Evolutionary conservation across 2,329 filamentous ascomycete genomes (phyloP).

Genomic region (Monascus ruber): DNA sequence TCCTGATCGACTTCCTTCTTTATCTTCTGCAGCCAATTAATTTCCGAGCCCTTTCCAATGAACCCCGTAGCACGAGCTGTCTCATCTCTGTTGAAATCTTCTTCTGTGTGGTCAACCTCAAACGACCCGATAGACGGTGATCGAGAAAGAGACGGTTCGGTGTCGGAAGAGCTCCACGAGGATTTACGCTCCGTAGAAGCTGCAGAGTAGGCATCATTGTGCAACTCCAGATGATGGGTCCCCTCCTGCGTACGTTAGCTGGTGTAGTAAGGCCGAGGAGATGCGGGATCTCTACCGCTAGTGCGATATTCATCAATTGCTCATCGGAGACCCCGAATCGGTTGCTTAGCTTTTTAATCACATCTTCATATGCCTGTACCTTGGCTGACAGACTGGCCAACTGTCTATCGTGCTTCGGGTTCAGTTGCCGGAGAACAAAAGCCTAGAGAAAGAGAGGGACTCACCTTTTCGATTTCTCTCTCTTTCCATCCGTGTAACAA

Average conservation of each 20-base stretch:
- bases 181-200: slow-evolving; percentile 9
- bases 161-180: slow-evolving; percentile 8
- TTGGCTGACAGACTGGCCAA: slow-evolving; percentile 31
- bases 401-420: slow-evolving; percentile 18
- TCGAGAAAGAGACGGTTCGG: slow-evolving; percentile 12
- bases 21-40: slow-evolving; percentile 34
- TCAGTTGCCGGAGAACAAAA: background rate
- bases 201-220: slow-evolving; percentile 7
- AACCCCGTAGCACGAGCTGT: slow-evolving; percentile 29
- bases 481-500: slow-evolving; percentile 35
- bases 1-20: slow-evolving; percentile 21
- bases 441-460: background rate
- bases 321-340: slow-evolving; percentile 26
- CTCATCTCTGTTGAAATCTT: slow-evolving; percentile 32
- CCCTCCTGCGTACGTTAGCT: slow-evolving; percentile 9
- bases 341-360: slow-evolving; percentile 24
- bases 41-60: slow-evolving; percentile 35
- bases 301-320: slow-evolving; percentile 22
- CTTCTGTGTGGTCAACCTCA: slow-evolving; percentile 30
- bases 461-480: slow-evolving; percentile 35
- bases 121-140: slow-evolving; percentile 21
- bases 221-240: slow-evolving; percentile 11
- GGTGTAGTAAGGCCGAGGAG: slow-evolving; percentile 1
- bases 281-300: slow-evolving; percentile 17
- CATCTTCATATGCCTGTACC: slow-evolving; percentile 29